phyloP scores from a whole-genome alignment of 352 stramenopile genomes.

The Globisporangium barbulae region DNA sequence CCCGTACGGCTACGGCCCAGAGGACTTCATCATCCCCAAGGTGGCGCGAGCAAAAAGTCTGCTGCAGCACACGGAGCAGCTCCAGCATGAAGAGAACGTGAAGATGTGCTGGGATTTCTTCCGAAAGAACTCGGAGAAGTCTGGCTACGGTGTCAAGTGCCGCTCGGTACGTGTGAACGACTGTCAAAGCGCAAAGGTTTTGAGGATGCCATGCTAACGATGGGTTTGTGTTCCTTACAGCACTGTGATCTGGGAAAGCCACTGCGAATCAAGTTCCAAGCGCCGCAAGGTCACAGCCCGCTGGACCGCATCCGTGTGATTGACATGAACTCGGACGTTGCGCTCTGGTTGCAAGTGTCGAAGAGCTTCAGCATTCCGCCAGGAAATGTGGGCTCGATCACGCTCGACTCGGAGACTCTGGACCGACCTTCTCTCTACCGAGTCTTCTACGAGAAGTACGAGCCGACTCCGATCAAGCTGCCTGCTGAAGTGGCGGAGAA shows the following conservation, averaged over 20 bases:
- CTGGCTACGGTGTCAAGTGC: slow-evolving; percentile 70
- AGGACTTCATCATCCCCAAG: slow-evolving; percentile 84
- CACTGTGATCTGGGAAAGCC: slow-evolving; percentile 80
- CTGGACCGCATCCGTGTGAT: slow-evolving; percentile 82
- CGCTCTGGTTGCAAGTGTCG: slow-evolving; percentile 82
- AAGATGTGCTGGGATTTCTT: slow-evolving; percentile 76
- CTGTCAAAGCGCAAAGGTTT: not conserved
- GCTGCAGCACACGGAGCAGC: slow-evolving; percentile 83
- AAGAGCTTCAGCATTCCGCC: slow-evolving; percentile 82
- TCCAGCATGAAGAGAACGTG: slow-evolving; percentile 82
- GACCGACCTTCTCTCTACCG: slow-evolving; percentile 77
- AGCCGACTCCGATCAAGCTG: slow-evolving; percentile 62
- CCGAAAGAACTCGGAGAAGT: slow-evolving; percentile 60
- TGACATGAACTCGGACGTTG: slow-evolving; percentile 80
- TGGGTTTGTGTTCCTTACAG: slow-evolving; percentile 23
- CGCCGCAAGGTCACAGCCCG: slow-evolving; percentile 58
- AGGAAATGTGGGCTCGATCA: slow-evolving; percentile 74
- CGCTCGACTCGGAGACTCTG: slow-evolving; percentile 76
- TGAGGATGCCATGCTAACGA: not conserved
- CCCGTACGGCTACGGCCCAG: slow-evolving; percentile 79
- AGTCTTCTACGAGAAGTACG: slow-evolving; percentile 88
- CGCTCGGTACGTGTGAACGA: slow-evolving; percentile 40
- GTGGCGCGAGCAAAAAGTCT: slow-evolving; percentile 77
- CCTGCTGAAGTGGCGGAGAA: slow-evolving; percentile 54
- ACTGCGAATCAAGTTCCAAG: slow-evolving; percentile 74